These are phyloP conservation scores for Dactylonectria macrodidyma DNA, from an alignment of 2,329 filamentous ascomycete genomes.

Conservation along the genomic window DNA sequence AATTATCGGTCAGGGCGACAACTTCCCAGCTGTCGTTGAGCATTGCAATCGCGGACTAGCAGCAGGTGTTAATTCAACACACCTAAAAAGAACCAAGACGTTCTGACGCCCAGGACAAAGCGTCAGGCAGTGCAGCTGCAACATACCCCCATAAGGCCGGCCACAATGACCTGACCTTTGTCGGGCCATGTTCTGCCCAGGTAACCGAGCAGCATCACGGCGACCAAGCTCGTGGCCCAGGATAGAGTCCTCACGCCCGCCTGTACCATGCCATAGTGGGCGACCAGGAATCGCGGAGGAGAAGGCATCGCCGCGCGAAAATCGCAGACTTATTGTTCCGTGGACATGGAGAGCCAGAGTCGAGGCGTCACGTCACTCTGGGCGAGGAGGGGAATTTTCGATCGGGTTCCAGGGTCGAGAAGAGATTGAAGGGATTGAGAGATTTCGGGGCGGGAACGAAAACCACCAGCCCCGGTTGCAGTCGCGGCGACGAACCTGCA, in stretches of 20 bases:
- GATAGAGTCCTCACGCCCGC: constrained; percentile 47
- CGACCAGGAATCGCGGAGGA: constrained; percentile 29
- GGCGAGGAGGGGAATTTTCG: background rate
- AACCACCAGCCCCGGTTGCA: background rate
- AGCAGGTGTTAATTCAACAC: constrained; percentile 2
- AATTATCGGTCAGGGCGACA: constrained; percentile 47
- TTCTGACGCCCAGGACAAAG: background rate
- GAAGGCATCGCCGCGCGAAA: constrained; percentile 36
- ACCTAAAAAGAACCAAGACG: background rate
- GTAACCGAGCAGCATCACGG: constrained; percentile 52
- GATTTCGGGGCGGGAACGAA: constrained; percentile 8
- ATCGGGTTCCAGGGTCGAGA: background rate
- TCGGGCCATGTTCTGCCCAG: constrained; percentile 51
- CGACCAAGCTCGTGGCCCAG: constrained; percentile 51
- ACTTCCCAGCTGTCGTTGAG: constrained; percentile 58
- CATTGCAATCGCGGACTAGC: constrained; percentile 50
- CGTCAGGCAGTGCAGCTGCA: background rate
- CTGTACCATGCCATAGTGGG: constrained; percentile 40
- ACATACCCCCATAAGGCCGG: constrained; percentile 51
- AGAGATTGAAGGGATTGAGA: constrained; percentile 1
- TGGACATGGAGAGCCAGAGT: constrained; percentile 21
- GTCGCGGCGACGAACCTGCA: constrained; percentile 10
- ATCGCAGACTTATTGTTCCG: constrained; percentile 10
- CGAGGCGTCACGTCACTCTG: background rate
- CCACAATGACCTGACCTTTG: constrained; percentile 48